Conservation (phyloP, 1,284 basidiomycete species). For the Naganishia albida region DNA sequence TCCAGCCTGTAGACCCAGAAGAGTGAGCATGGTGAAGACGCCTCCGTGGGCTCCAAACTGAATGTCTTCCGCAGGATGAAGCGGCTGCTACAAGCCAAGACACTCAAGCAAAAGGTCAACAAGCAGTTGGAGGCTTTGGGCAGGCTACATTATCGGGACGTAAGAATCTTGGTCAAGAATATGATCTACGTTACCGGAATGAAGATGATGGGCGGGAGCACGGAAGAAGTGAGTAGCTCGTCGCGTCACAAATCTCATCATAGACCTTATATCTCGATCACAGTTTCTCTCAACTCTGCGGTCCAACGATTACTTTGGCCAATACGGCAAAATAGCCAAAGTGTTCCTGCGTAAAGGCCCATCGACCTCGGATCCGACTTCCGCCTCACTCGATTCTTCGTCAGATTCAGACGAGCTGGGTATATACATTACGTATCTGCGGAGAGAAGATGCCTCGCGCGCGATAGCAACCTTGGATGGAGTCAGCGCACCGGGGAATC, state of each 20-base stretch:
- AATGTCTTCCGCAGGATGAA: constrained; percentile 69
- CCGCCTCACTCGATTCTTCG: constrained; percentile 68
- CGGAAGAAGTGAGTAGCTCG: constrained; percentile 73
- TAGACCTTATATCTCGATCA: neutral
- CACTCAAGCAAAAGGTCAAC: constrained; percentile 89
- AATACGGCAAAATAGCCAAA: constrained; percentile 97
- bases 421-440: constrained; percentile 93
- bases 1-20: constrained; percentile 91
- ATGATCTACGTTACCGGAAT: constrained; percentile 96
- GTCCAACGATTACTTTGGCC: constrained; percentile 95
- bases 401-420: constrained; percentile 75
- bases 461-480: constrained; percentile 94
- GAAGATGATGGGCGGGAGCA: constrained; percentile 71
- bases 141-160: constrained; percentile 85
- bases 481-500: constrained; percentile 65
- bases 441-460: constrained; percentile 90
- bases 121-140: constrained; percentile 90
- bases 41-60: constrained; percentile 7
- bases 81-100: constrained; percentile 92
- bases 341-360: constrained; percentile 79
- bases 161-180: constrained; percentile 93
- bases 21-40: constrained; percentile 66
- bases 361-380: constrained; percentile 58
- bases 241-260: neutral
- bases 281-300: constrained; percentile 91